Evolutionary conservation across 2,329 filamentous ascomycete species (phyloP).

Genomic region (Kalaharituber pfeilii): DNA sequence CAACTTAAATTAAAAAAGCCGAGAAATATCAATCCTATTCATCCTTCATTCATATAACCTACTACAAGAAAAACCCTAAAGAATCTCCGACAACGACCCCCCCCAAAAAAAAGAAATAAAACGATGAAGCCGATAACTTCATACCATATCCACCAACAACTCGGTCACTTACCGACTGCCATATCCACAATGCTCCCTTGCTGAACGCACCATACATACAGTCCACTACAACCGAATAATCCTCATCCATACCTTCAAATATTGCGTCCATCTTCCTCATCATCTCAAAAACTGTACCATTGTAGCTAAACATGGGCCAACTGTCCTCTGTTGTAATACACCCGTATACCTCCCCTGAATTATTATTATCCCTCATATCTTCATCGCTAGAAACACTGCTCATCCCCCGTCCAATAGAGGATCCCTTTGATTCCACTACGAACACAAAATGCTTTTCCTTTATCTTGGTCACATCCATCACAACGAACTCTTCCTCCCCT

Average conservation of each 20-base stretch:
- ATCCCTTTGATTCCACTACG: background rate
- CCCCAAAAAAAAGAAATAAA: too few relatives aligned
- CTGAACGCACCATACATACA: constrained; percentile 12
- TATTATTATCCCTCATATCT: background rate
- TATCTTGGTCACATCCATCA: background rate
- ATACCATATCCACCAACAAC: too few relatives aligned
- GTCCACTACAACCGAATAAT: constrained; percentile 6
- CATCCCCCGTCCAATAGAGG: background rate
- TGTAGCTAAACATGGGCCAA: background rate
- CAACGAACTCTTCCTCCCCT: background rate
- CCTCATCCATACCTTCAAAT: constrained; percentile 12
- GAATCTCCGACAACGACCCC: too few relatives aligned
- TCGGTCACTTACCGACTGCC: too few relatives aligned
- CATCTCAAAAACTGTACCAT: background rate
- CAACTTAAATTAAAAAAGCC: too few relatives aligned
- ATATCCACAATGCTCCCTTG: constrained; percentile 6
- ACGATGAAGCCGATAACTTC: too few relatives aligned
- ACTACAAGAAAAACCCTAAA: too few relatives aligned
- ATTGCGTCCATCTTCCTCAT: background rate
- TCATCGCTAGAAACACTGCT: background rate
- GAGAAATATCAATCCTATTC: too few relatives aligned
- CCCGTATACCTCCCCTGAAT: background rate
- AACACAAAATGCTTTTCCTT: constrained; percentile 6
- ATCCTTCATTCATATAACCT: too few relatives aligned
- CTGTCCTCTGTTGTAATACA: background rate